These are phyloP conservation scores for Inga leiocalycina DNA, from an alignment of 306 rosid genomes.

Conservation along the genomic window DNA sequence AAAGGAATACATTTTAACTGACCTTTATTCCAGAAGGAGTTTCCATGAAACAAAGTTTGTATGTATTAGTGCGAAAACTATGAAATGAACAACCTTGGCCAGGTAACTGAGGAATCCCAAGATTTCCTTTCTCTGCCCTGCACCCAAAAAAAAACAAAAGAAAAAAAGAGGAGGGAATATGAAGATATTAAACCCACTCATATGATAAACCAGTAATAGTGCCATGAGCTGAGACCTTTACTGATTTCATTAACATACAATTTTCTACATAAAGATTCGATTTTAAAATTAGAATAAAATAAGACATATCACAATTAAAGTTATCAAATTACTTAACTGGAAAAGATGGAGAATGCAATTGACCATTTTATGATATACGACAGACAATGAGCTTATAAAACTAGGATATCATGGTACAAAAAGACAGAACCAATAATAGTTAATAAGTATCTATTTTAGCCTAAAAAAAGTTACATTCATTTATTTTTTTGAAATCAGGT, in stretches of 20 bases:
- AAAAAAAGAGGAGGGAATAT: background rate
- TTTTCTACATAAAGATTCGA: background rate
- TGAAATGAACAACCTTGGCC: conserved; percentile 99
- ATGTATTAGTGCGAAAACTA: conserved; percentile 87
- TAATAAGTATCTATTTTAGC: background rate
- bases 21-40: conserved; percentile 95
- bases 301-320: background rate
- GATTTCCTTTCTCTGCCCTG: conserved; percentile 89
- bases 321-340: conserved; percentile 15
- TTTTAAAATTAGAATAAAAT: conserved; percentile 9
- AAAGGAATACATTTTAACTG: conserved; percentile 17
- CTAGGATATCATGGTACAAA: conserved; percentile 17
- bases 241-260: background rate
- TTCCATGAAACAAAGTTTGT: conserved; percentile 95
- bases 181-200: conserved; percentile 18
- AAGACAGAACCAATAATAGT: background rate
- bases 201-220: conserved; percentile 14
- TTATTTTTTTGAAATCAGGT: background rate
- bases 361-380: background rate
- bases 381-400: conserved; percentile 13
- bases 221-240: background rate
- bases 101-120: conserved; percentile 91
- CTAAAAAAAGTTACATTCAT: background rate
- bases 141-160: conserved; percentile 4
- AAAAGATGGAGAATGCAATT: conserved; percentile 25